phyloP scores from a whole-genome alignment of 805 yeast species.

The Candida dendrica region DNA sequence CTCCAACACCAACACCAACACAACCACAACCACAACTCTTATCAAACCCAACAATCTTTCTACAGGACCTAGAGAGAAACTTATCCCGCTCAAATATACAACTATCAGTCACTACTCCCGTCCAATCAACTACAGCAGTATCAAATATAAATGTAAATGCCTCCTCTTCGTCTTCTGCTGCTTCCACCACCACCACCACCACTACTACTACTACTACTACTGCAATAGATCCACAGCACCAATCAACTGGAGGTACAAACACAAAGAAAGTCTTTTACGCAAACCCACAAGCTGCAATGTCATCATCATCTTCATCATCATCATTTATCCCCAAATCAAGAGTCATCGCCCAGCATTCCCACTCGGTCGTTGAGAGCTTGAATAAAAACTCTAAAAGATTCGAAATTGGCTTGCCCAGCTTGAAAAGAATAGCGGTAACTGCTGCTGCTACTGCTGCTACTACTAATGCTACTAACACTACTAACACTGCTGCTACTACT shows the following conservation, averaged over 20 bases:
- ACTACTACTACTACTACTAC: no score
- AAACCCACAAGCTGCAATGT: not conserved
- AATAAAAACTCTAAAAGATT: not conserved
- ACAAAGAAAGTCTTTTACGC: slow-evolving; percentile 1
- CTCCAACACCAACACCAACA: not conserved
- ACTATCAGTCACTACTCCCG: not conserved
- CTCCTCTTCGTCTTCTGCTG: no score
- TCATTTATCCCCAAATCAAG: slow-evolving; percentile 36
- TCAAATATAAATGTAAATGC: not conserved
- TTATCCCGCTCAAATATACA: not conserved
- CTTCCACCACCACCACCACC: not conserved
- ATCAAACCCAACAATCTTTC: not conserved
- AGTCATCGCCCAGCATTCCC: slow-evolving; percentile 16
- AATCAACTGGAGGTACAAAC: no score
- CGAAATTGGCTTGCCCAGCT: not conserved
- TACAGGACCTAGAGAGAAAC: not conserved
- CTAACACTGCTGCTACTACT: slow-evolving; percentile 5
- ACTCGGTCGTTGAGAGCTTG: not conserved
- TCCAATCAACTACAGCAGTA: not conserved
- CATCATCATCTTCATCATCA: slow-evolving; percentile 9
- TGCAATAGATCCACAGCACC: no score
- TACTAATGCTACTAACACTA: no score
- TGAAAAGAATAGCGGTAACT: no score
- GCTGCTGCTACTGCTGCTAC: slow-evolving; percentile 5
- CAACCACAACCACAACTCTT: not conserved